A percentile compares a stretch with the other conserved stretches of the same genome.
phyloP scores from a whole-genome alignment of 805 yeast species.

The Martiniozyma abietophila region DNA sequence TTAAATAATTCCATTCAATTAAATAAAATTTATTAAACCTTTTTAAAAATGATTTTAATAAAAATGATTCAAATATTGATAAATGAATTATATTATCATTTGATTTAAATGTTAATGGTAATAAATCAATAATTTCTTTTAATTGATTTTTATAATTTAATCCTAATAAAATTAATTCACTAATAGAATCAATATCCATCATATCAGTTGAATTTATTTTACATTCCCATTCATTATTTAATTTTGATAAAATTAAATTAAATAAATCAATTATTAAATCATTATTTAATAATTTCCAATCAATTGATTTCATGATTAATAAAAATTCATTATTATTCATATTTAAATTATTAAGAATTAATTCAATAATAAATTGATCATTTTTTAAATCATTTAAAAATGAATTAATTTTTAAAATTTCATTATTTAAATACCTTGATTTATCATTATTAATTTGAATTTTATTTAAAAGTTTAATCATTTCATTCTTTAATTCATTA shows the following conservation, averaged over 20 bases:
- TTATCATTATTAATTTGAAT: constrained; percentile 10
- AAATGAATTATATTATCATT: neutral
- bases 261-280: constrained; percentile 7
- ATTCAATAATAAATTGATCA: constrained; percentile 3
- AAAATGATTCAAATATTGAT: constrained; percentile 3
- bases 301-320: constrained; percentile 4
- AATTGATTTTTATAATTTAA: constrained; percentile 7
- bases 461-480: too few relatives aligned
- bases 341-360: constrained; percentile 6
- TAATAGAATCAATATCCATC: constrained; percentile 22
- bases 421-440: constrained; percentile 11
- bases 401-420: constrained; percentile 9
- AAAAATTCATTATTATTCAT: constrained; percentile 2
- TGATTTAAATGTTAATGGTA: too few relatives aligned
- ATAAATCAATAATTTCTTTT: neutral
- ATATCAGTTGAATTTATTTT: constrained; percentile 31
- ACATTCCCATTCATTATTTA: constrained; percentile 15
- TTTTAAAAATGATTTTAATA: constrained; percentile 6
- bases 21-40: constrained; percentile 5
- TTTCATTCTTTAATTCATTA: too few relatives aligned
- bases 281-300: neutral
- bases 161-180: constrained; percentile 19
- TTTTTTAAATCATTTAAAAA: constrained; percentile 2
- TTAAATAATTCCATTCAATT: constrained; percentile 4
- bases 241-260: constrained; percentile 14